A percentile compares a stretch with the other conserved stretches of the same genome.
Conservation (phyloP, 106 monocot species). For the Xerophyta viscosa region DNA sequence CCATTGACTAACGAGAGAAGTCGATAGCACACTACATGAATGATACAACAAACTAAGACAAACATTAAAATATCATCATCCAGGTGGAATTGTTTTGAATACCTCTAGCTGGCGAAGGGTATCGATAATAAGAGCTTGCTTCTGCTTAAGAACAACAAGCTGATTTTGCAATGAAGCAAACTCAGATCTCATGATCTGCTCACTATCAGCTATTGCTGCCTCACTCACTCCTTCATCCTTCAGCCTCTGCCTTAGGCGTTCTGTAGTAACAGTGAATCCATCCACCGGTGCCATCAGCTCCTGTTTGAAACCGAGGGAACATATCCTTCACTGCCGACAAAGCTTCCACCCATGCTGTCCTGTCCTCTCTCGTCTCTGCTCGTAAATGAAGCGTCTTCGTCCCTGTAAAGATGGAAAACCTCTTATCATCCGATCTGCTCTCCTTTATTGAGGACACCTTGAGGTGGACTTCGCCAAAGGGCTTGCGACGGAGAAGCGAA, state of each 20-base stretch:
- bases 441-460: slow-evolving; percentile 80
- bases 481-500: slow-evolving; percentile 29
- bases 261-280: slow-evolving; percentile 32
- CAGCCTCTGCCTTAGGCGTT: slow-evolving; percentile 57
- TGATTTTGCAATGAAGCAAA: slow-evolving; percentile 65
- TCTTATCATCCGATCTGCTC: slow-evolving; percentile 64
- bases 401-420: slow-evolving; percentile 80
- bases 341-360: slow-evolving; percentile 56
- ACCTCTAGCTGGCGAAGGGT: slow-evolving; percentile 95
- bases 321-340: slow-evolving; percentile 76
- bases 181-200: slow-evolving; percentile 72
- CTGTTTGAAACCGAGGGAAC: slow-evolving; percentile 71
- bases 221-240: slow-evolving; percentile 65
- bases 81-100: slow-evolving; percentile 7
- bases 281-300: slow-evolving; percentile 70
- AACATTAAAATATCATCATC: no score
- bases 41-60: no score
- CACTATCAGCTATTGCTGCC: slow-evolving; percentile 51
- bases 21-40: no score
- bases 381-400: slow-evolving; percentile 69
- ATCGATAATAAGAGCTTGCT: slow-evolving; percentile 58
- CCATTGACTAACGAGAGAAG: no score
- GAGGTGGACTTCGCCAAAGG: slow-evolving; percentile 78
- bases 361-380: slow-evolving; percentile 67
- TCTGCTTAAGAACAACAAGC: slow-evolving; percentile 63